Evolutionary conservation across 495 filamentous ascomycete species (phyloP).

Genomic region (Collariella sp.): DNA sequence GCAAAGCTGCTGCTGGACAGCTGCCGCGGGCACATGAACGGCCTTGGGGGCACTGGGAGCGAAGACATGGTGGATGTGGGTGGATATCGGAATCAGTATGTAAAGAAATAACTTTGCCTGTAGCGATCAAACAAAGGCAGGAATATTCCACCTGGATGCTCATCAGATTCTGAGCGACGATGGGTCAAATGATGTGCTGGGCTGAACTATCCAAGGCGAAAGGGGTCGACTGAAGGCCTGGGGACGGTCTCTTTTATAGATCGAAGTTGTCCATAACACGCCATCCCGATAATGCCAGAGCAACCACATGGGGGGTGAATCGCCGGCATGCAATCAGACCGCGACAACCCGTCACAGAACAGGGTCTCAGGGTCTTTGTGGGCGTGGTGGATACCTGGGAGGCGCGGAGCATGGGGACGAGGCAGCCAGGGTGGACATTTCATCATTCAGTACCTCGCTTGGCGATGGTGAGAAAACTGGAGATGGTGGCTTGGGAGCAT

Average conservation of each 20-base stretch:
- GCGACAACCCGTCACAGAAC: slow-evolving; percentile 1
- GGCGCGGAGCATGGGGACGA: slow-evolving; percentile 7
- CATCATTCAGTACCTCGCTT: not conserved
- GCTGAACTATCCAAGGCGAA: not conserved
- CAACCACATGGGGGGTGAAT: slow-evolving; percentile 5
- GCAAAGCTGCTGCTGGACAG: slow-evolving; percentile 26
- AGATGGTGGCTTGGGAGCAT: not conserved
- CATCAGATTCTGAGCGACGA: not conserved
- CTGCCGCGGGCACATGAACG: slow-evolving; percentile 21
- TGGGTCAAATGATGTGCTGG: not conserved
- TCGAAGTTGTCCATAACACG: slow-evolving; percentile 2
- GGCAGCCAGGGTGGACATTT: not conserved
- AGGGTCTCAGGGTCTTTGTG: slow-evolving; percentile 11
- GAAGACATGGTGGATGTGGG: slow-evolving; percentile 8
- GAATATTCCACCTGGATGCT: not conserved
- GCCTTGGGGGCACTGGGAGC: slow-evolving; percentile 7
- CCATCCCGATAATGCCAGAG: not conserved
- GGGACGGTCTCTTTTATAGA: slow-evolving; percentile 3
- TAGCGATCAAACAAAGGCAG: not conserved
- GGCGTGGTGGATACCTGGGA: slow-evolving; percentile 6
- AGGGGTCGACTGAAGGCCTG: not conserved
- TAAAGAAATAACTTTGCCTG: not conserved
- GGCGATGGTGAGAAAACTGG: not conserved
- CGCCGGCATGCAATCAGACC: slow-evolving; percentile 5
- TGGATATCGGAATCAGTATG: not conserved